phyloP scores from a whole-genome alignment of 805 yeast species.

The Saturnispora mendoncae region DNA sequence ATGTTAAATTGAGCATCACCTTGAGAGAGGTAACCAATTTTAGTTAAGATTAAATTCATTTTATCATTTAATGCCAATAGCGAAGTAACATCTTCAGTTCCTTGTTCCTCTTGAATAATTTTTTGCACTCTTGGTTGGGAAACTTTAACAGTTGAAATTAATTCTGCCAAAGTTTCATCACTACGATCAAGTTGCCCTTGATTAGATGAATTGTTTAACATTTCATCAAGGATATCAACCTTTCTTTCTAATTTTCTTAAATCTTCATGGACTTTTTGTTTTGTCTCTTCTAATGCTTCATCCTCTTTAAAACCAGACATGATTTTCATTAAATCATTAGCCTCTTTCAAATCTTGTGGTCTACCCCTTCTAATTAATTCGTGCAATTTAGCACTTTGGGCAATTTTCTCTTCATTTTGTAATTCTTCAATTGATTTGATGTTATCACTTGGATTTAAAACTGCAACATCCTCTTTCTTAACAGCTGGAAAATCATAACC shows the following conservation, averaged over 20 bases:
- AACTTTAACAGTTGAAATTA: slow-evolving; percentile 67
- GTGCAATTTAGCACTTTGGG: slow-evolving; percentile 90
- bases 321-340: slow-evolving; percentile 91
- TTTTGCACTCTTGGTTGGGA: slow-evolving; percentile 83
- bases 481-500: slow-evolving; percentile 93
- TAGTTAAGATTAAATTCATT: slow-evolving; percentile 58
- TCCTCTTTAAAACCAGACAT: slow-evolving; percentile 97
- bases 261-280: slow-evolving; percentile 74
- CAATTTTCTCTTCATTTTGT: slow-evolving; percentile 85
- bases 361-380: slow-evolving; percentile 92
- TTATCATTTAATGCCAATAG: slow-evolving; percentile 65
- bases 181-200: slow-evolving; percentile 32
- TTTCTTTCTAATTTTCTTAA: slow-evolving; percentile 76
- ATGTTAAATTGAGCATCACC: slow-evolving; percentile 39
- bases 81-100: slow-evolving; percentile 56
- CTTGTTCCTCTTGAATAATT: slow-evolving; percentile 72
- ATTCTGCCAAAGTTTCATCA: slow-evolving; percentile 71
- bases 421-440: slow-evolving; percentile 83
- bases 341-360: slow-evolving; percentile 92
- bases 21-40: slow-evolving; percentile 53
- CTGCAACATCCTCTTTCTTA: slow-evolving; percentile 85
- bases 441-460: slow-evolving; percentile 79
- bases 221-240: slow-evolving; percentile 78
- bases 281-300: slow-evolving; percentile 56
- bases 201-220: slow-evolving; percentile 50